A percentile compares a stretch with the other conserved stretches of the same genome.
Evolutionary conservation across 441 rosid genomes (phyloP).

Genomic region (Mallotus repandus): DNA sequence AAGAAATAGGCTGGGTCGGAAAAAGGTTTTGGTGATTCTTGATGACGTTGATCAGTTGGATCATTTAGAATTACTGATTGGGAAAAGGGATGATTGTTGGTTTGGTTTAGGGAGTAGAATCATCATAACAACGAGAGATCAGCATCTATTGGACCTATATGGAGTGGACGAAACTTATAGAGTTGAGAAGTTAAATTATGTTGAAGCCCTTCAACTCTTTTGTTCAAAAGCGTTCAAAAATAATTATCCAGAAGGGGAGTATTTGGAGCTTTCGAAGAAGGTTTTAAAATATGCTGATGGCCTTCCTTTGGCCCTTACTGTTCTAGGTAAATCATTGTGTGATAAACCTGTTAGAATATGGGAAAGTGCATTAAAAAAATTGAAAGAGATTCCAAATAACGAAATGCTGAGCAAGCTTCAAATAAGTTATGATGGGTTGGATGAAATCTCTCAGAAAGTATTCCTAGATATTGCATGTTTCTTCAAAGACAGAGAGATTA

Average conservation of each 20-base stretch:
- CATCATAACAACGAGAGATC: constrained; percentile 13
- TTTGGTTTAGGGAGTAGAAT: constrained; percentile 18
- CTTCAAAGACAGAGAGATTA: constrained; percentile 5
- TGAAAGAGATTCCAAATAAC: constrained; percentile 18
- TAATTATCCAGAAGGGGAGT: background rate
- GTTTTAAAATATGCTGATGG: constrained; percentile 12
- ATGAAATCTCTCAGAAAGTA: constrained; percentile 15
- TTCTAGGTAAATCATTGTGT: constrained; percentile 17
- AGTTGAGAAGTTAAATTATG: constrained; percentile 1
- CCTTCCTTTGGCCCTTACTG: constrained; percentile 23
- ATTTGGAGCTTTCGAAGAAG: background rate
- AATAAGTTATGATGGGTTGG: constrained; percentile 26
- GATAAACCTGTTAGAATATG: constrained; percentile 14
- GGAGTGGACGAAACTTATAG: constrained; percentile 13
- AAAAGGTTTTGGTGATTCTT: constrained; percentile 13
- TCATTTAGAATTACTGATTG: constrained; percentile 2
- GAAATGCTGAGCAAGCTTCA: constrained; percentile 15
- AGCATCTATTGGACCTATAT: background rate
- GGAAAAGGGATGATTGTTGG: constrained; percentile 7
- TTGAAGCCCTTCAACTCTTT: constrained; percentile 15
- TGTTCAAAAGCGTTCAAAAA: constrained; percentile 3
- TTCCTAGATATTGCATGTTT: constrained; percentile 27
- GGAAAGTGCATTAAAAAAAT: constrained; percentile 2
- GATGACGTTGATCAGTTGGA: constrained; percentile 5
- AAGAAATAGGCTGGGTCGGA: background rate